Percentiles rank a stretch among this genome's conserved stretches.
Evolutionary conservation across 1,284 basidiomycete species (phyloP).

Genomic region (Naganishia sp.): DNA sequence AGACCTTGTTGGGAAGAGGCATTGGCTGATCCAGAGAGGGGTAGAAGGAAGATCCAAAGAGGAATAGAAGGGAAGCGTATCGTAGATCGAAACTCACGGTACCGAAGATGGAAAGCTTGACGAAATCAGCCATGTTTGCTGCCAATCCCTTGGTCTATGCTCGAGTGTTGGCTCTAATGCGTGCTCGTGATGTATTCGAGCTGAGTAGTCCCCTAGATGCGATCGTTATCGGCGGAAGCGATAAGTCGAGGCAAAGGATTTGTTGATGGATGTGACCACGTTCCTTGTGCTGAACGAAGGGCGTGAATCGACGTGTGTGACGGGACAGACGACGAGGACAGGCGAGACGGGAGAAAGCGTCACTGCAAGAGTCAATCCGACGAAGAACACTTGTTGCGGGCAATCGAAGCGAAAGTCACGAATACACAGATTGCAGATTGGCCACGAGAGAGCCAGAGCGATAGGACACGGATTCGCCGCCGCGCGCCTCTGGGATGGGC

Average conservation of each 20-base stretch:
- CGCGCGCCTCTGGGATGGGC: not conserved
- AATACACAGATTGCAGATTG: no score
- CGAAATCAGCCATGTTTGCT: conserved; percentile 64
- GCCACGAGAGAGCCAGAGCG: no score
- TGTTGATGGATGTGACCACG: conserved; percentile 1
- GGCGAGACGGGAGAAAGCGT: no score
- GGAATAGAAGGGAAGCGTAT: not conserved
- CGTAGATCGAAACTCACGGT: conserved; percentile 56
- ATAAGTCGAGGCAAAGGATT: not conserved
- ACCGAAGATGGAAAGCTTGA: conserved; percentile 97
- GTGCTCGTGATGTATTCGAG: not conserved
- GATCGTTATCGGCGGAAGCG: no score
- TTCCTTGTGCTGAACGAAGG: conserved; percentile 9
- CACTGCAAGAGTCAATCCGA: no score
- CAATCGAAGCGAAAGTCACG: not conserved
- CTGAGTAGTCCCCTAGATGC: not conserved
- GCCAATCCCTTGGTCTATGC: not conserved
- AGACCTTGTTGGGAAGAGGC: not conserved
- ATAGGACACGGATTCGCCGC: not conserved
- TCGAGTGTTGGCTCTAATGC: no score
- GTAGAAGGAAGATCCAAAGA: no score
- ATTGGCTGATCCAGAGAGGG: no score
- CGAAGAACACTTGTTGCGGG: not conserved
- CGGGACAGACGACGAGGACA: not conserved
- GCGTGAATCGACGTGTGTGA: not conserved